Percentiles rank a stretch among this genome's conserved stretches.
These are phyloP conservation scores for Tolypocladium album DNA, from an alignment of 2,329 filamentous ascomycete genomes.

Conservation along the genomic window DNA sequence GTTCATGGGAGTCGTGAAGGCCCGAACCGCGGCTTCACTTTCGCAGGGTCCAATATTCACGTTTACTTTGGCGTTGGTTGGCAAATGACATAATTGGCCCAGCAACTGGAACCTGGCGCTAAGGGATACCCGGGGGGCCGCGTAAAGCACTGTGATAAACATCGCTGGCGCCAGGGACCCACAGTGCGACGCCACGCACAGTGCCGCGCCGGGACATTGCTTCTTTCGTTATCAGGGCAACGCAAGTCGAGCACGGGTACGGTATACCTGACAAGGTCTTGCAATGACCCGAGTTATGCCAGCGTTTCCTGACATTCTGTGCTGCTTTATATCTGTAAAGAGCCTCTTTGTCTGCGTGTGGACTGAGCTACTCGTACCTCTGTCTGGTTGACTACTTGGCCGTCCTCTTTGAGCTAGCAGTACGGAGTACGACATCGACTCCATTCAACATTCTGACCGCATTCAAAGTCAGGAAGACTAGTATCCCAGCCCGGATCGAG, in stretches of 20 bases:
- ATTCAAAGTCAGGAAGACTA: neutral
- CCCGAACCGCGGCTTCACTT: conserved; percentile 3
- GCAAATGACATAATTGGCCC: conserved; percentile 18
- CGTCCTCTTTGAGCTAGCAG: neutral
- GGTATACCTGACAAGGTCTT: neutral
- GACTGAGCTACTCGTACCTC: too few species aligned
- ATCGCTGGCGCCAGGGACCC: neutral
- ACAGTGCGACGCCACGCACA: neutral
- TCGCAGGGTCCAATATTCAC: conserved; percentile 6
- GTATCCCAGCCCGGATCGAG: neutral
- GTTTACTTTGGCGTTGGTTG: conserved; percentile 4
- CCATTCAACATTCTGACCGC: neutral
- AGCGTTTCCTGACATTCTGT: neutral
- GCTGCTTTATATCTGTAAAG: neutral
- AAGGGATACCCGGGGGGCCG: neutral
- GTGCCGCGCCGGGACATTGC: neutral
- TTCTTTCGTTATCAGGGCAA: too few species aligned
- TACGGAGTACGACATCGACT: neutral
- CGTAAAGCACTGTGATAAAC: neutral
- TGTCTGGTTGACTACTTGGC: neutral
- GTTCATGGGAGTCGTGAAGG: conserved; percentile 8
- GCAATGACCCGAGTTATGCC: neutral
- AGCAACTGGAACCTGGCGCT: conserved; percentile 10
- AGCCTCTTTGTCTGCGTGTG: neutral
- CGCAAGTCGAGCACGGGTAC: neutral